These are phyloP conservation scores for Colletotrichum liriopes DNA, from an alignment of 2,329 filamentous ascomycete species.

Conservation along the genomic window DNA sequence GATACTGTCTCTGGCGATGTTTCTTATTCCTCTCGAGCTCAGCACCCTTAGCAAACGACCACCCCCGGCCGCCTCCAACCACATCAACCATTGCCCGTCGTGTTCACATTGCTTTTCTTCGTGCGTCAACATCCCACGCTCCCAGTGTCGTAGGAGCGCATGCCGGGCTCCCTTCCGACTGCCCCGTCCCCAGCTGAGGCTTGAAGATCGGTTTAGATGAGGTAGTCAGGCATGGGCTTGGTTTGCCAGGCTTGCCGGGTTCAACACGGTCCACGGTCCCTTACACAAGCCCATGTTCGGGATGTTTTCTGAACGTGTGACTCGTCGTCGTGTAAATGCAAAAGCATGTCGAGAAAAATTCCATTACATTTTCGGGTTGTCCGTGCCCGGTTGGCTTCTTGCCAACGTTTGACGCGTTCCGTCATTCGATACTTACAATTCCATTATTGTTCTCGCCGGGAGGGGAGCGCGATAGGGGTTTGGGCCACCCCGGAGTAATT, in stretches of 20 bases:
- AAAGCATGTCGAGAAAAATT: background rate
- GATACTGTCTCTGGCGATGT: background rate
- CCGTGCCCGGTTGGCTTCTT: background rate
- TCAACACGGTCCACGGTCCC: background rate
- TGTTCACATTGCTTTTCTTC: conserved; percentile 5
- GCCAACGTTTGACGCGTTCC: conserved; percentile 20
- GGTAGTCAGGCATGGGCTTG: conserved; percentile 5
- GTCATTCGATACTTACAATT: conserved; percentile 11
- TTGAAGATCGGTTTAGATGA: conserved; percentile 36
- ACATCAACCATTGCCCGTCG: background rate
- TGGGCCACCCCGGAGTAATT: conserved; percentile 15
- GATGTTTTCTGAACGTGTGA: background rate
- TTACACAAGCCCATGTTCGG: background rate
- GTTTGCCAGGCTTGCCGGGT: background rate
- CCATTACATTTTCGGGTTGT: background rate
- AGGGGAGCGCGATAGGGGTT: too few species aligned
- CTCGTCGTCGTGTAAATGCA: background rate
- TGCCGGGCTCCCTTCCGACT: conserved; percentile 29
- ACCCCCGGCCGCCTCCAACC: background rate
- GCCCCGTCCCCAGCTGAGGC: conserved; percentile 25
- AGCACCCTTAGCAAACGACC: background rate
- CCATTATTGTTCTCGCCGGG: background rate
- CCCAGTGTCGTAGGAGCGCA: background rate
- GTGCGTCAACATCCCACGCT: conserved; percentile 17
- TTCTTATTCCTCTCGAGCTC: background rate